Evolutionary conservation across 75 land plant genomes (phyloP).

Genomic region (Picea sitchensis): DNA sequence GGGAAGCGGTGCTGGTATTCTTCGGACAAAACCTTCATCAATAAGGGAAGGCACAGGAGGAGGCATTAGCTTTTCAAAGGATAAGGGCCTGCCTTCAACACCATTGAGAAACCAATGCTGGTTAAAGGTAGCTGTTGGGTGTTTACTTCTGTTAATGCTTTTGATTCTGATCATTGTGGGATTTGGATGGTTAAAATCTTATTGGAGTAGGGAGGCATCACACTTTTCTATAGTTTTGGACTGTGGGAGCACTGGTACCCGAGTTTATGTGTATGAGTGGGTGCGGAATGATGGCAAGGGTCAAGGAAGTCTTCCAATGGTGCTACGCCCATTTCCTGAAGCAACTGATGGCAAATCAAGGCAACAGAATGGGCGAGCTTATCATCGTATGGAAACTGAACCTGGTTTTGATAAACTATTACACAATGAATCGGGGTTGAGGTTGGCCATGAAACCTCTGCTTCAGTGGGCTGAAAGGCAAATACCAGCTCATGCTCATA

Average conservation of each 20-base stretch:
- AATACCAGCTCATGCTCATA: slow-evolving; percentile 64
- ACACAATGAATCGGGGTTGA: slow-evolving; percentile 72
- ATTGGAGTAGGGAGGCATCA: slow-evolving; percentile 36
- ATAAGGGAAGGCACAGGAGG: slow-evolving; percentile 22
- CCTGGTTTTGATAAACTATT: slow-evolving; percentile 91
- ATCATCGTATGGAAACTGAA: slow-evolving; percentile 93
- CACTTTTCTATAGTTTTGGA: slow-evolving; percentile 87
- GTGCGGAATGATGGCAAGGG: slow-evolving; percentile 25
- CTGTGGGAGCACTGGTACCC: slow-evolving; percentile 95
- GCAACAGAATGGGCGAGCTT: slow-evolving; percentile 59
- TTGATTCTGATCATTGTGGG: slow-evolving; percentile 27
- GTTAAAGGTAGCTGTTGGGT: slow-evolving; percentile 19
- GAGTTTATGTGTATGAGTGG: slow-evolving; percentile 87
- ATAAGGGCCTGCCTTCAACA: slow-evolving; percentile 22
- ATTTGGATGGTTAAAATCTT: slow-evolving; percentile 25
- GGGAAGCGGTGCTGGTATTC: slow-evolving; percentile 14
- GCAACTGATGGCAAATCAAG: slow-evolving; percentile 17
- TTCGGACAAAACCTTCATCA: slow-evolving; percentile 17
- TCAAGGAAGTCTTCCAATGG: slow-evolving; percentile 53
- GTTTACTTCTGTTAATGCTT: slow-evolving; percentile 27
- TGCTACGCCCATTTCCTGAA: slow-evolving; percentile 48
- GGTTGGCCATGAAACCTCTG: slow-evolving; percentile 72
- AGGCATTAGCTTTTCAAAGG: slow-evolving; percentile 49
- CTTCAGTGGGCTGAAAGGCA: slow-evolving; percentile 87
- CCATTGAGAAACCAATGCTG: slow-evolving; percentile 25